These are phyloP conservation scores for Neopestalotiopsis rosae DNA, from an alignment of 2,329 filamentous ascomycete species.

Conservation along the genomic window DNA sequence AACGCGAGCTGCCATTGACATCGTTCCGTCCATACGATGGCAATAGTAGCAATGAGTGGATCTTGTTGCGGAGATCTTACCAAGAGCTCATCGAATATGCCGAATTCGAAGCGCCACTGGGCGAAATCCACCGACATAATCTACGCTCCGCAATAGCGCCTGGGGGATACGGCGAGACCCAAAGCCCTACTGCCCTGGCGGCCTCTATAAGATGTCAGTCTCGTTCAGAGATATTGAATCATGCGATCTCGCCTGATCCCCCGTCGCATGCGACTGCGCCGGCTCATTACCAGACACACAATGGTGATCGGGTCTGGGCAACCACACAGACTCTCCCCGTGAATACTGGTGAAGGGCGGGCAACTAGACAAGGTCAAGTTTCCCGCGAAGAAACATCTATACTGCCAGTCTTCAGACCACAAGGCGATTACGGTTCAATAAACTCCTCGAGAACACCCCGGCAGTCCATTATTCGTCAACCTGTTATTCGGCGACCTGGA, in stretches of 20 bases:
- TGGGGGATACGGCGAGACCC: too few species aligned
- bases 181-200: too few species aligned
- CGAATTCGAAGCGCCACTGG: constrained; percentile 21
- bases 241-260: not conserved
- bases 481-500: not conserved
- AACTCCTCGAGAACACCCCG: not conserved
- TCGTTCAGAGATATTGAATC: not conserved
- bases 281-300: not conserved
- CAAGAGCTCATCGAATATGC: constrained; percentile 27
- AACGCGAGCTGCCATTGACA: constrained; percentile 19
- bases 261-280: not conserved
- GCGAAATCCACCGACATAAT: not conserved
- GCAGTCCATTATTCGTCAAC: not conserved
- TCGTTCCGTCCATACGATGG: constrained; percentile 22
- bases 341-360: not conserved
- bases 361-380: not conserved
- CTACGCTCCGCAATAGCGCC: not conserved
- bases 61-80: constrained; percentile 25
- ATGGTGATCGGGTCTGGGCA: not conserved
- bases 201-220: not conserved
- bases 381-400: not conserved
- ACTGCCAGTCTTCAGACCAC: not conserved
- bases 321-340: too few species aligned
- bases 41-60: constrained; percentile 21
- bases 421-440: not conserved